Base-by-base conservation (phyloP, 176 grass and related monocot genomes). In the Raddia distichophylla region DNA sequence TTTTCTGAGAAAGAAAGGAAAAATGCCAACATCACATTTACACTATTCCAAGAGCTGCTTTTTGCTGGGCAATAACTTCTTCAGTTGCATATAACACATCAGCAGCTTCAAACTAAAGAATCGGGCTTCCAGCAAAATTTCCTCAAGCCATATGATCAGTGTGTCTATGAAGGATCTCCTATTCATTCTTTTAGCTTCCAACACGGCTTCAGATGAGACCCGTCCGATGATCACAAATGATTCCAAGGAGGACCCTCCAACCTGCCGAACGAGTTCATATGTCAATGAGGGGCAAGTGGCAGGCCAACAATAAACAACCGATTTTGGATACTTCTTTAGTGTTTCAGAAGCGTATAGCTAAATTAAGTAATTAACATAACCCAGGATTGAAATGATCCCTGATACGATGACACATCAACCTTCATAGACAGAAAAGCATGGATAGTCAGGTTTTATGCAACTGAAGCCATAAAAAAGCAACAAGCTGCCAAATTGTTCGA, bases 141-240 rank as follows among this genome's bases (percentile, higher is more conserved):
- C 83, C 83, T 97, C 94, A 9, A 91, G 50, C 86, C 86, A 93
- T 69, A 91, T 87, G 17, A 80, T 77, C 15, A 91, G 67, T 52
- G 55, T 60, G 62, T 45, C 69, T 37, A 93, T 27, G 75, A 91
- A 53, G 54, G 76, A 86, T 47, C 35, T 89, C 5, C 16, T 81
- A 2, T 69, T 80, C 82, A 60, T 73, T 73, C 80, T 91, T 89
- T 87, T 97, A 67, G 74, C 88, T 49, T 97, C 91, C 17, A 93
- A 82, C 17, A 97, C 78, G 34, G 91, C 91, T 85, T 97, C 89
- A 77, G 86, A 97, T 59, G 94, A 93, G 19, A 87, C 54, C 59
- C 89, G 92, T 48, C 81, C 94, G 66, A 97, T 83, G 71, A 89
- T 93, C 52, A 93, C 75, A 82, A 93, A 97, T 33, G 89, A 87